Evolutionary conservation across 495 filamentous ascomycete genomes (phyloP).

Genomic region (Talaromyces trachyspermus): DNA sequence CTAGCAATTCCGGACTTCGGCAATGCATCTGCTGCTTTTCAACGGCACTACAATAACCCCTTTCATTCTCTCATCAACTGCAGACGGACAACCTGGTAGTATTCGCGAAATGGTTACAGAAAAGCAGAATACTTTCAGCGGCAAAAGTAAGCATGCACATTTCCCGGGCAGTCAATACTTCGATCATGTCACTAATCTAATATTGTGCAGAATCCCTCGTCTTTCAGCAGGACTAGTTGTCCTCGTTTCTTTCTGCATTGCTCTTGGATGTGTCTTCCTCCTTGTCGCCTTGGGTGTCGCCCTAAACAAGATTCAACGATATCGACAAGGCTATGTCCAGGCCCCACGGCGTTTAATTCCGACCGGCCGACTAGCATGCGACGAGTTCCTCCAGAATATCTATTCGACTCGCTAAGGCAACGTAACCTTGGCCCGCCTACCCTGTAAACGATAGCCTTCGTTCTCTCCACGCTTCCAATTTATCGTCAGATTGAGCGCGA

Average conservation of each 20-base stretch:
- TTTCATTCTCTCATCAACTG: constrained; percentile 67
- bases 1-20: constrained; percentile 71
- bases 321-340: constrained; percentile 77
- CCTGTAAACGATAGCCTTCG: constrained; percentile 22
- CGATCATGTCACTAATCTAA: constrained; percentile 17
- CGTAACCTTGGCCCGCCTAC: constrained; percentile 29
- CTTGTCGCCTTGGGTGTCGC: constrained; percentile 80
- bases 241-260: constrained; percentile 84
- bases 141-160: constrained; percentile 31
- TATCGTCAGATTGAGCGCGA: not conserved
- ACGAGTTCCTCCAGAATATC: constrained; percentile 71
- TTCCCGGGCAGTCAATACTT: constrained; percentile 2
- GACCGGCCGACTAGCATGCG: constrained; percentile 70
- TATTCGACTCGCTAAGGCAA: constrained; percentile 55
- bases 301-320: constrained; percentile 74
- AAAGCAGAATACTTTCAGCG: constrained; percentile 58
- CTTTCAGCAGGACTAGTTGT: constrained; percentile 82
- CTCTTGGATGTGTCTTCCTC: constrained; percentile 78
- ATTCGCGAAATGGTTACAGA: constrained; percentile 74
- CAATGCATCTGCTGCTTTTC: constrained; percentile 75
- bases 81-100: constrained; percentile 55
- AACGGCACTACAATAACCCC: constrained; percentile 72
- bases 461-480: not conserved
- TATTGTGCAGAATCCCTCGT: constrained; percentile 35
- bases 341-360: constrained; percentile 64